Evolutionary conservation across 1,284 basidiomycete genomes (phyloP).

Genomic region (Trichosporon sp.): DNA sequence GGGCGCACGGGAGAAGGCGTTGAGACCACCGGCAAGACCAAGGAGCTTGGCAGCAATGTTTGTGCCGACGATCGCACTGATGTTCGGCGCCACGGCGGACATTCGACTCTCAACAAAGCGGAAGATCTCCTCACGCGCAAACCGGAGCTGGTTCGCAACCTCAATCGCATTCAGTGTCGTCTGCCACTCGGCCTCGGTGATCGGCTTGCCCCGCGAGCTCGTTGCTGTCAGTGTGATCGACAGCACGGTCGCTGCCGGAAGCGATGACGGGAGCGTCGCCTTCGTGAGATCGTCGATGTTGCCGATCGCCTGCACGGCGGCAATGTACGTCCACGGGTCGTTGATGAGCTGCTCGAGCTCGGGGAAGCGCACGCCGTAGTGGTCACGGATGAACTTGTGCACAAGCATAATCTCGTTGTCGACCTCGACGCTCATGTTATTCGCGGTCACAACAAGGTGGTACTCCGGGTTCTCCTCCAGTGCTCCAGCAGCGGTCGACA

Average conservation of each 20-base stretch:
- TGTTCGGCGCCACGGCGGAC: conserved; percentile 95
- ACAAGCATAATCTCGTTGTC: conserved; percentile 98
- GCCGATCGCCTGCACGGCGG: conserved; percentile 82
- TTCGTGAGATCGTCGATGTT: conserved; percentile 85
- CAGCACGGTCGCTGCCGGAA: conserved; percentile 92
- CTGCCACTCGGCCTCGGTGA: conserved; percentile 73
- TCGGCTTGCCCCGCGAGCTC: conserved; percentile 72
- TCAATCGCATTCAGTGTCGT: conserved; percentile 83
- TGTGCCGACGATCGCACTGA: conserved; percentile 96
- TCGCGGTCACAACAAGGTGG: conserved; percentile 91
- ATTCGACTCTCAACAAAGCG: conserved; percentile 99
- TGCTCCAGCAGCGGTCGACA: conserved; percentile 67
- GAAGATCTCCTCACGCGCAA: conserved; percentile 91
- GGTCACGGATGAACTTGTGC: conserved; percentile 99
- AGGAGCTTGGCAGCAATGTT: conserved; percentile 97
- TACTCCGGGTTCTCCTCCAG: conserved; percentile 95
- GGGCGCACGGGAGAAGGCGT: conserved; percentile 89
- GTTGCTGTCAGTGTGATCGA: conserved; percentile 95
- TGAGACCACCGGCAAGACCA: conserved; percentile 92
- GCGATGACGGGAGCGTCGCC: conserved; percentile 73
- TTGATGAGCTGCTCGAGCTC: conserved; percentile 93
- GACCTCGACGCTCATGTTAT: conserved; percentile 96
- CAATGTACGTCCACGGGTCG: conserved; percentile 90
- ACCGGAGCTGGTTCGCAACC: conserved; percentile 82
- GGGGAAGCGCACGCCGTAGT: conserved; percentile 93